phyloP scores from a whole-genome alignment of 2,329 filamentous ascomycete genomes.

The Albophoma yamanashiensis region DNA sequence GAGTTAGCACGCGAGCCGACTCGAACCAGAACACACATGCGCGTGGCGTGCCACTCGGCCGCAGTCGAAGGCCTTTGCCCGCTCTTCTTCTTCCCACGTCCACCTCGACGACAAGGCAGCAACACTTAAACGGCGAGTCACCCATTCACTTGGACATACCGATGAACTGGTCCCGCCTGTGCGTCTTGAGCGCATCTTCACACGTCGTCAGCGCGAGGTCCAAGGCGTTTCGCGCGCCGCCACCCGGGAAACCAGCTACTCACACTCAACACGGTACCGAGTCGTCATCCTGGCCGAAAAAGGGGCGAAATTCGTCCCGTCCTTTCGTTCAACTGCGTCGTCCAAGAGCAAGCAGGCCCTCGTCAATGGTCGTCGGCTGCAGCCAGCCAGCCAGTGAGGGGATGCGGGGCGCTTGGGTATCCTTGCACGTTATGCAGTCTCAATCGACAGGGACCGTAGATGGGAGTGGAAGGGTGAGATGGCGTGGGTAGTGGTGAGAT shows the following conservation, averaged over 20 bases:
- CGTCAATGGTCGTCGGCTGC: not conserved
- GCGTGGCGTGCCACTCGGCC: not conserved
- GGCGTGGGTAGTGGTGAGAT: not conserved
- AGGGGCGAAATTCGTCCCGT: not conserved
- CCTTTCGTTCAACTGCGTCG: not conserved
- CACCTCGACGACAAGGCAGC: not conserved
- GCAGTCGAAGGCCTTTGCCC: not conserved
- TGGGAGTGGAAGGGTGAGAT: not conserved
- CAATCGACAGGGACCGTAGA: not conserved
- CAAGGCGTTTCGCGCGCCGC: not conserved
- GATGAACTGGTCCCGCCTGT: slow-evolving; percentile 83
- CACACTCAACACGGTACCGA: slow-evolving; percentile 64
- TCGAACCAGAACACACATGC: not conserved
- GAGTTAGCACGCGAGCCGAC: not conserved
- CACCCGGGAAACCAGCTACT: slow-evolving; percentile 17
- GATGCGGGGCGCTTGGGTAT: not conserved
- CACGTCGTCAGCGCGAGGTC: slow-evolving; percentile 11
- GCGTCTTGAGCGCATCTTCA: slow-evolving; percentile 65
- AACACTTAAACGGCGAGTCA: not conserved
- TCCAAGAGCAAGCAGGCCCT: too few species aligned
- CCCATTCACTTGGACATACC: slow-evolving; percentile 31
- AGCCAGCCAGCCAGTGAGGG: not conserved
- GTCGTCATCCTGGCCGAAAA: slow-evolving; percentile 41
- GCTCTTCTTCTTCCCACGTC: not conserved
- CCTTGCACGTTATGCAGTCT: not conserved